Base-by-base conservation (phyloP, 2,329 filamentous ascomycete species). In the Penicillium sp. region DNA sequence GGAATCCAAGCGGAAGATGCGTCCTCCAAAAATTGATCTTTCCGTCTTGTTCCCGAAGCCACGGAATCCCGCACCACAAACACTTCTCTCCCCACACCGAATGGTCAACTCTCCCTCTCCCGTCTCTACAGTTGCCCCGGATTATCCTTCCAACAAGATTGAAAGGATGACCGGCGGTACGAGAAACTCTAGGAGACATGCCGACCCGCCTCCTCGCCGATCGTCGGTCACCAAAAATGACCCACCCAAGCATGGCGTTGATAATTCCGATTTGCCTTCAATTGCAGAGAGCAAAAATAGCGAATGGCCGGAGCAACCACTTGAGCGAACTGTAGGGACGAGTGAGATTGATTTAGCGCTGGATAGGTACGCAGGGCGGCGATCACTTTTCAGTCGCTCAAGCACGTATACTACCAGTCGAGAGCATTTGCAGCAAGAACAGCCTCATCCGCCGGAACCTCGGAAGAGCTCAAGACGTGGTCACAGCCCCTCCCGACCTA, bases 31-130 rank as follows among this genome's bases (percentile, higher is more conserved):
- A 55, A 74, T 78, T 58, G 75, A 78, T 49, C 66, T 77, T 20
- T 78, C 75, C 32, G 66, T 74, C 16, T 63, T 78, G 16, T 77
- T 77, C 56, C 75, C 75, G 7, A 76, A 72, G 57, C 74, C 75
- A 2, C 69, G 69, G 39, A 64, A 69, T 39, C 58, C 60, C 11
- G 51, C 64, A 5, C 61, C 64, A 20, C 73, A 39, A 26, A 40
- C 72, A 31, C 68, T 76, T 29, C 63, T 76, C 18, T 78, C 75
- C n/a, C 75, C 75, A 16, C 73, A 76, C 37, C 70, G 74, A 24
- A 67, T 76, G 66, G 73, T 72, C 24, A 61, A 70, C 32, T 77
- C 75, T 1, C 75, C 75, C 0, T 76, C 75, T 13, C 69, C 74
- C 2, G 66, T 75, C 32, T 75, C 72, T 6, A 65, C 62, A 4